Conservation (phyloP, 2,329 filamentous ascomycete genomes). For the Hypoxylon sp. region DNA sequence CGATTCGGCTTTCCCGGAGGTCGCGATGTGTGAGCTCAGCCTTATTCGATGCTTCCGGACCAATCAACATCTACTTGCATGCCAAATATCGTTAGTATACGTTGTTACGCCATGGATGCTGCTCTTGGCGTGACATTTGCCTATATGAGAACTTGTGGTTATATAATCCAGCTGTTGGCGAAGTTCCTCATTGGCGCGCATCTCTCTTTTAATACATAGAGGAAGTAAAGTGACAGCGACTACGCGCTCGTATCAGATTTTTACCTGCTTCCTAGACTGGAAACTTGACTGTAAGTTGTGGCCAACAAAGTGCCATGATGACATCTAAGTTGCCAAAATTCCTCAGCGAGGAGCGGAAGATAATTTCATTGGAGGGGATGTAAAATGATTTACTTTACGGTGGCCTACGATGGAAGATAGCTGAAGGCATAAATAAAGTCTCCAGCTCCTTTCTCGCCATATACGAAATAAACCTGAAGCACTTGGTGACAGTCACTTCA, state of each 20-base stretch:
- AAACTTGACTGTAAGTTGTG: neutral
- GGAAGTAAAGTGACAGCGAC: neutral
- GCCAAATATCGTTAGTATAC: constrained; percentile 1
- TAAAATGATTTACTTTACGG: neutral
- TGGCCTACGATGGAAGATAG: neutral
- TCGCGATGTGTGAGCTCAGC: neutral
- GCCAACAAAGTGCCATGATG: neutral
- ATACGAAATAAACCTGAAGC: neutral
- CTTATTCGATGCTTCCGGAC: neutral
- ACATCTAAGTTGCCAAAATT: neutral
- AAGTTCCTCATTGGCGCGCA: constrained; percentile 18
- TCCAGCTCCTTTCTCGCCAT: neutral
- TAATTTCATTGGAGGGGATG: neutral
- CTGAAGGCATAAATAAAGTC: neutral
- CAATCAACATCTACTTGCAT: constrained; percentile 4
- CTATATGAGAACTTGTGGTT: constrained; percentile 2
- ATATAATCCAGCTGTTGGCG: constrained; percentile 1
- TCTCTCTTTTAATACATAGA: neutral
- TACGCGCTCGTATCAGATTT: constrained; percentile 22
- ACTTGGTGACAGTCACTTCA: neutral
- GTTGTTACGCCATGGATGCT: neutral
- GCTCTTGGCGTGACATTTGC: constrained; percentile 9
- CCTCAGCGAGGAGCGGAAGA: neutral
- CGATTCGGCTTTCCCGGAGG: neutral
- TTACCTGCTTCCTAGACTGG: neutral